A percentile compares a stretch with the other conserved stretches of the same genome.
Conservation (phyloP, 257 asterid species). For the Anisodus acutangulus region DNA sequence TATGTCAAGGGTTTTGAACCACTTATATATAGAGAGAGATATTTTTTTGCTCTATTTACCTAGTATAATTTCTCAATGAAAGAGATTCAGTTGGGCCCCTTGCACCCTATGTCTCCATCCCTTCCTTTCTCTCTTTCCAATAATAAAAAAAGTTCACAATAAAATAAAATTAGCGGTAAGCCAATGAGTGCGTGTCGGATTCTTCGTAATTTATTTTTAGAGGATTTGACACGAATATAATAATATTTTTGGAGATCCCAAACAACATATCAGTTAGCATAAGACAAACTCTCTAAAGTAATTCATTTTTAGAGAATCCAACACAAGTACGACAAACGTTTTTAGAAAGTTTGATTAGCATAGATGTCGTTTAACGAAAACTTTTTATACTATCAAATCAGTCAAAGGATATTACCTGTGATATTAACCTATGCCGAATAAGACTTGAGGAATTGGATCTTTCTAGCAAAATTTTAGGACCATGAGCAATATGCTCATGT, state of each 20-base stretch:
- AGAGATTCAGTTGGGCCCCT: no score
- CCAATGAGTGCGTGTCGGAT: no score
- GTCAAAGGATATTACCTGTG: constrained; percentile 36
- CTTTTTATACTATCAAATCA: not conserved
- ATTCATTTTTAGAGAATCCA: no score
- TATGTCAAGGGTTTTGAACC: no score
- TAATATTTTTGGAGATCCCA: not conserved
- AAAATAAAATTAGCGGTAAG: not conserved
- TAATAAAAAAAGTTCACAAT: not conserved
- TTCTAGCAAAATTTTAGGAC: constrained; percentile 27
- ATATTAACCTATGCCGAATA: constrained; percentile 38
- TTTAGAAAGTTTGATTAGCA: no score
- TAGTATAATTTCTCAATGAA: no score
- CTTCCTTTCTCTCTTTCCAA: not conserved
- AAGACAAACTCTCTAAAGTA: not conserved
- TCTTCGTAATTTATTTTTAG: not conserved
- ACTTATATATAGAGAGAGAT: no score
- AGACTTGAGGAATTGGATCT: constrained; percentile 35
- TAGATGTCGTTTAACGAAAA: no score
- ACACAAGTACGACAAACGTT: no score
- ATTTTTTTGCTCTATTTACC: no score
- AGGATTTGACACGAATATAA: accelerated
- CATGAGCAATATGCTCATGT: not conserved
- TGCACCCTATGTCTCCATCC: not conserved
- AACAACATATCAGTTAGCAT: not conserved